Conservation (phyloP, 2,329 filamentous ascomycete genomes). For the Didymosphaeria variabile region DNA sequence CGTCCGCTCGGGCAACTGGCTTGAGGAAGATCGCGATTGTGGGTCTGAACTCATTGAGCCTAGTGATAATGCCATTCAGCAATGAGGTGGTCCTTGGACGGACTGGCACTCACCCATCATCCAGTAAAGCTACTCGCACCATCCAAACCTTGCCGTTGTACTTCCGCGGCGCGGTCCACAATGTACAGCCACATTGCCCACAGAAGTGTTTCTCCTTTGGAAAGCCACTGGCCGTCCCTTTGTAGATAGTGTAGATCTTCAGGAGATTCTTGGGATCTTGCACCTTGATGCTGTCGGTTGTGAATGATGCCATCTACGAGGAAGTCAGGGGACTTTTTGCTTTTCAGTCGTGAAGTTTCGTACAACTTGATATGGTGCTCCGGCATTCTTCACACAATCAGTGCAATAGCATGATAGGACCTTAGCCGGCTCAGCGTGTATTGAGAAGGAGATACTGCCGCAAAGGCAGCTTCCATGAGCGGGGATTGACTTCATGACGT, state of each 20-base stretch:
- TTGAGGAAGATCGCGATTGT: not conserved
- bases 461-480: slow-evolving; percentile 9
- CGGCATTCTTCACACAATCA: slow-evolving; percentile 7
- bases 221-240: slow-evolving; percentile 6
- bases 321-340: not conserved
- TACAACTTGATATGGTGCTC: slow-evolving; percentile 12
- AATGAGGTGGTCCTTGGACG: not conserved
- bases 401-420: slow-evolving; percentile 12
- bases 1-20: not conserved
- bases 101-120: slow-evolving; percentile 5
- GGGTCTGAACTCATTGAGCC: not conserved
- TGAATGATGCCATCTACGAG: not conserved
- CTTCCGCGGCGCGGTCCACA: slow-evolving; percentile 12
- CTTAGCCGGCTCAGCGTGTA: slow-evolving; percentile 4
- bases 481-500: not conserved
- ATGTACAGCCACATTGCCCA: slow-evolving; percentile 11
- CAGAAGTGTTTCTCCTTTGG: slow-evolving; percentile 16
- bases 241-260: slow-evolving; percentile 6
- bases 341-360: not conserved
- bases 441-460: slow-evolving; percentile 8
- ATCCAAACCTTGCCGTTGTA: slow-evolving; percentile 11
- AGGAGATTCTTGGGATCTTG: not conserved
- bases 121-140: slow-evolving; percentile 7
- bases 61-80: not conserved
- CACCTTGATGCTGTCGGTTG: not conserved